Conservation (phyloP, 108 stramenopile genomes). For the Mayamaea pseudoterrestris region DNA sequence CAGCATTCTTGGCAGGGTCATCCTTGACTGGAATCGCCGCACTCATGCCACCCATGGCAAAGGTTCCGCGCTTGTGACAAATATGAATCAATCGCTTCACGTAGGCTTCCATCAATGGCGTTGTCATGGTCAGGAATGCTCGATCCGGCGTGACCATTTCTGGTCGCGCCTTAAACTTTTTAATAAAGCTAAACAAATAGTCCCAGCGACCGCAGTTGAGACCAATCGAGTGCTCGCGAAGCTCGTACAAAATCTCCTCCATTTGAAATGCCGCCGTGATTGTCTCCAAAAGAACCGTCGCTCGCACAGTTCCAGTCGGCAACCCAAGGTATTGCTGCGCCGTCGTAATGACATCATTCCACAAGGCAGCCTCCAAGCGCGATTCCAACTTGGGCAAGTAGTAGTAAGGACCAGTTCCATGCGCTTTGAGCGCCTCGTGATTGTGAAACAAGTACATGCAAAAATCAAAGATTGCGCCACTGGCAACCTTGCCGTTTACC, state of each 20-base stretch:
- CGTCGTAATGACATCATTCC: conserved; percentile 86
- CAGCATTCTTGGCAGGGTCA: conserved; percentile 58
- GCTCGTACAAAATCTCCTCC: conserved; percentile 92
- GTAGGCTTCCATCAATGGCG: conserved; percentile 83
- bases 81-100: conserved; percentile 82
- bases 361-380: conserved; percentile 83
- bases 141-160: conserved; percentile 83
- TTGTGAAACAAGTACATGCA: conserved; percentile 91
- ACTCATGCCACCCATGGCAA: conserved; percentile 93
- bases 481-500: conserved; percentile 71
- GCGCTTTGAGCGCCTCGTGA: conserved; percentile 43
- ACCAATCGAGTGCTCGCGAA: conserved; percentile 86
- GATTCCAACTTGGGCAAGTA: conserved; percentile 88
- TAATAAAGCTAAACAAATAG: conserved; percentile 89
- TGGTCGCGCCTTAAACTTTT: conserved; percentile 71
- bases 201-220: conserved; percentile 95
- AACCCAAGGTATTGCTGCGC: conserved; percentile 76
- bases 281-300: conserved; percentile 86
- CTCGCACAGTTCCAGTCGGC: conserved; percentile 71
- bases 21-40: conserved; percentile 86
- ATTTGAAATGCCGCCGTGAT: conserved; percentile 93
- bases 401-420: conserved; percentile 78
- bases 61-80: conserved; percentile 90
- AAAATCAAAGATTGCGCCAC: conserved; percentile 83
- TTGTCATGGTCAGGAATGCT: conserved; percentile 77